A percentile compares a stretch with the other conserved stretches of the same genome.
These are phyloP conservation scores for Penicillium silybi DNA, from an alignment of 495 filamentous ascomycete species.

Conservation along the genomic window DNA sequence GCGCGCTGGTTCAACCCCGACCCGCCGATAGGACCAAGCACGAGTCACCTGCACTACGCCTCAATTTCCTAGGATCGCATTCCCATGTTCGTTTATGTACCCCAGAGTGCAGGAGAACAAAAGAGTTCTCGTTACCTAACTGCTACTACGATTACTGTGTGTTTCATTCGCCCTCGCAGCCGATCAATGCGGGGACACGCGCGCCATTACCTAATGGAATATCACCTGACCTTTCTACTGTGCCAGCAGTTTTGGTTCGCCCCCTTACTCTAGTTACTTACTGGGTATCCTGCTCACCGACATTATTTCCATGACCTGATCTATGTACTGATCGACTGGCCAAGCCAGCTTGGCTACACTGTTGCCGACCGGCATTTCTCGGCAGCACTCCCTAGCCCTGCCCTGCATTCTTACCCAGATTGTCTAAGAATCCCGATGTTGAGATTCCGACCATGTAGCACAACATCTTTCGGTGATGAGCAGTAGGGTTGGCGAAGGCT, in stretches of 20 bases:
- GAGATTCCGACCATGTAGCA: conserved; percentile 1
- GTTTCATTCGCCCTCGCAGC: conserved; percentile 9
- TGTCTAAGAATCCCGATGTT: neutral
- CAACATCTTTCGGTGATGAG: neutral
- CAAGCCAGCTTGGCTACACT: neutral
- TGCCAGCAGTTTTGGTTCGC: neutral
- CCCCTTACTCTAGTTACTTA: neutral
- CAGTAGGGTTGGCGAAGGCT: conserved; percentile 23
- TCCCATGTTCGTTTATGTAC: conserved; percentile 1
- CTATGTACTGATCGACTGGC: neutral
- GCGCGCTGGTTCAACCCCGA: neutral
- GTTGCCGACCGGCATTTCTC: neutral
- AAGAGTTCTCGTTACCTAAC: conserved; percentile 26
- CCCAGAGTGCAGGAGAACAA: conserved; percentile 6
- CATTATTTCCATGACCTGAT: conserved; percentile 1
- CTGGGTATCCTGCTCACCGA: conserved; percentile 3
- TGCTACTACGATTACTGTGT: neutral
- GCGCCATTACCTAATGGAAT: conserved; percentile 23
- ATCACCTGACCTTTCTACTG: conserved; percentile 21
- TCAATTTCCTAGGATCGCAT: neutral
- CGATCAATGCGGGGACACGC: conserved; percentile 22
- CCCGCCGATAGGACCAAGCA: conserved; percentile 9
- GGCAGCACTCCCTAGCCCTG: neutral
- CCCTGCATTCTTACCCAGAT: conserved; percentile 14
- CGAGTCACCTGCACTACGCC: conserved; percentile 13